Base-by-base conservation (phyloP, 345 rosid species). In the Corchorus capsularis region DNA sequence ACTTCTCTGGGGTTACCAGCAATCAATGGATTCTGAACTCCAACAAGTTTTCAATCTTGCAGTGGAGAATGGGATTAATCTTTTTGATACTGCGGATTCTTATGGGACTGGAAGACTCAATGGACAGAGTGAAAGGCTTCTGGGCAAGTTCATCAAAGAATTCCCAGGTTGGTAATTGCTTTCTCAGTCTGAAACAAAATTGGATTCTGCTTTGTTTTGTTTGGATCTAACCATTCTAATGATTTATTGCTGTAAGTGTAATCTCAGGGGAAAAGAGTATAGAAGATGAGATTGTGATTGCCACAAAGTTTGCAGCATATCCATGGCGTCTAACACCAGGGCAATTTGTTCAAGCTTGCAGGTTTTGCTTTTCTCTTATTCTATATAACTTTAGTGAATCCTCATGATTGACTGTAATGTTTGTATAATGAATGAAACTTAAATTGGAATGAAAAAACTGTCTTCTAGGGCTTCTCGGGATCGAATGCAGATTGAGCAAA, bases 251-350 rank as follows among this genome's bases (percentile, higher is more conserved):
- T 54, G 6, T 16, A 75, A 41, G 35, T 80, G 12, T n/a, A 17
- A 79, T 82, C 35, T 82, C 83, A 91, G 97, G 83, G 11, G 22
- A 68, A 34, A 83, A 79, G 70, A 78, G 54, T 77, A 72, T 69
- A 16, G 82, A 71, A 63, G 88, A 86, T 49, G 89, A 90, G 57
- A 81, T 92, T 59, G 96, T 95, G 78, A 86, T 95, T 57, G 94
- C 99, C 46, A 90, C 97, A 13, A 93, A 95, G 86, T 95, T 95
- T 81, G 99, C 98, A n/a, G 96, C 98, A 61, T 93, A 95, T 80
- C 96, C 98, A 56, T 95, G 96, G 99, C 85, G 99, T 53, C 82
- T 93, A 72, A 92, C 99, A 12, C 88, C 98, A 0, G 91, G 94
- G 66, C 99, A 90, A 85, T 93, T 95, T 74, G 98, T 92, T 22